phyloP scores from a whole-genome alignment of 1,284 basidiomycete species.

The Cryptococcus sp. region DNA sequence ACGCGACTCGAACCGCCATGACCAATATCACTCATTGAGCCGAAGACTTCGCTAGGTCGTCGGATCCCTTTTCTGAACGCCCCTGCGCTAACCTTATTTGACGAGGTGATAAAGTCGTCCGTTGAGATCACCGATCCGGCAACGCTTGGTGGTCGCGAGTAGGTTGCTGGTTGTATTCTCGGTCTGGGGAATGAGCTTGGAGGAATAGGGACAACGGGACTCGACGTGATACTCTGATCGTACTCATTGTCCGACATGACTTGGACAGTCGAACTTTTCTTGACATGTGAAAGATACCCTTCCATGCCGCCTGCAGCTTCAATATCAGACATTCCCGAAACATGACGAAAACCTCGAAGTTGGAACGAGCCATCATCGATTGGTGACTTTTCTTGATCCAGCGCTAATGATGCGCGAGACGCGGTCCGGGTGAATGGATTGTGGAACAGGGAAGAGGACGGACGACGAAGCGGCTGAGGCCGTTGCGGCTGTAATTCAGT shows the following conservation, averaged over 20 bases:
- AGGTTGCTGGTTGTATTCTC: constrained; percentile 1
- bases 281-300: constrained; percentile 24
- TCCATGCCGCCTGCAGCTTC: constrained; percentile 24
- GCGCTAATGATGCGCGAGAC: constrained; percentile 33
- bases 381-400: constrained; percentile 25
- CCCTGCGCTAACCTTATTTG: constrained; percentile 37
- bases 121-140: constrained; percentile 30
- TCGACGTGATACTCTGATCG: background rate
- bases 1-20: constrained; percentile 11
- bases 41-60: constrained; percentile 30
- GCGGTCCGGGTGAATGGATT: constrained; percentile 39
- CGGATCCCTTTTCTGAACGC: constrained; percentile 44
- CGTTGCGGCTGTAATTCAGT: constrained; percentile 13
- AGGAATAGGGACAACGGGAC: background rate
- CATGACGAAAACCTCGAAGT: constrained; percentile 49
- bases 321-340: constrained; percentile 40
- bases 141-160: constrained; percentile 36
- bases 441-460: constrained; percentile 39
- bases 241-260: constrained; percentile 2
- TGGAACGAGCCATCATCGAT: constrained; percentile 46
- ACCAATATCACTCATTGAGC: constrained; percentile 21
- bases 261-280: constrained; percentile 14
- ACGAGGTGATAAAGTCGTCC: constrained; percentile 25
- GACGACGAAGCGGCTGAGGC: constrained; percentile 29
- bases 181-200: constrained; percentile 2